Evolutionary conservation across 31 red algal genomes (phyloP).

Genomic region (Odonthalia washingtoniensis): DNA sequence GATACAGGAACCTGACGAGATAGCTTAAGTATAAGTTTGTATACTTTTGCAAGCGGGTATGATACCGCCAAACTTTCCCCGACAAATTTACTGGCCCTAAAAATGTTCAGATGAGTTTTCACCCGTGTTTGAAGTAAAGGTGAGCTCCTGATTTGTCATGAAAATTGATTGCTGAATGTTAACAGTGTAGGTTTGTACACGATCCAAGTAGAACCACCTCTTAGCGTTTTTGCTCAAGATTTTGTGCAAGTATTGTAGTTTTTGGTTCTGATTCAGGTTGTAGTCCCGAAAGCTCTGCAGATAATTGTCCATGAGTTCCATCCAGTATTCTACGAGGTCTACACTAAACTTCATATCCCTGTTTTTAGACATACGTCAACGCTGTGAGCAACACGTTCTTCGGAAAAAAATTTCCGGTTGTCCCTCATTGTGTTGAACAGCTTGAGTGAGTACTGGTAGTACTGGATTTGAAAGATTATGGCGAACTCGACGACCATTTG

Average conservation of each 20-base stretch:
- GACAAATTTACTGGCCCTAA: too few relatives aligned
- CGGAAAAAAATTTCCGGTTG: not conserved
- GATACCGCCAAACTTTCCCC: too few relatives aligned
- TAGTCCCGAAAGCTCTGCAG: not conserved
- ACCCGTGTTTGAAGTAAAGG: too few relatives aligned
- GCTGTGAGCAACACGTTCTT: too few relatives aligned
- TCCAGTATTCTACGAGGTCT: not conserved
- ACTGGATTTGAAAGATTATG: not conserved
- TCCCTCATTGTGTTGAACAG: not conserved
- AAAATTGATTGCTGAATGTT: too few relatives aligned
- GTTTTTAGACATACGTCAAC: not conserved
- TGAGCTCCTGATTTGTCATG: too few relatives aligned
- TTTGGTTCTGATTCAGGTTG: not conserved
- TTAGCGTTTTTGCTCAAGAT: not conserved
- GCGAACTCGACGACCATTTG: not conserved
- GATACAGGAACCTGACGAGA: too few relatives aligned
- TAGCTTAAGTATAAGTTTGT: too few relatives aligned
- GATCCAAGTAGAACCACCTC: not conserved
- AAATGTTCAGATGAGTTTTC: too few relatives aligned
- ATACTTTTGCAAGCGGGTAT: too few relatives aligned
- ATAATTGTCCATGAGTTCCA: not conserved
- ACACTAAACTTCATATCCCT: not conserved
- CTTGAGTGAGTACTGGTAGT: not conserved
- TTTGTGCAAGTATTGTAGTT: constrained; percentile 2
- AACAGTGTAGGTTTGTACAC: too few relatives aligned